Conservation (phyloP, 2,329 filamentous ascomycete genomes). For the Teratosphaeria pseudoeucalypti region DNA sequence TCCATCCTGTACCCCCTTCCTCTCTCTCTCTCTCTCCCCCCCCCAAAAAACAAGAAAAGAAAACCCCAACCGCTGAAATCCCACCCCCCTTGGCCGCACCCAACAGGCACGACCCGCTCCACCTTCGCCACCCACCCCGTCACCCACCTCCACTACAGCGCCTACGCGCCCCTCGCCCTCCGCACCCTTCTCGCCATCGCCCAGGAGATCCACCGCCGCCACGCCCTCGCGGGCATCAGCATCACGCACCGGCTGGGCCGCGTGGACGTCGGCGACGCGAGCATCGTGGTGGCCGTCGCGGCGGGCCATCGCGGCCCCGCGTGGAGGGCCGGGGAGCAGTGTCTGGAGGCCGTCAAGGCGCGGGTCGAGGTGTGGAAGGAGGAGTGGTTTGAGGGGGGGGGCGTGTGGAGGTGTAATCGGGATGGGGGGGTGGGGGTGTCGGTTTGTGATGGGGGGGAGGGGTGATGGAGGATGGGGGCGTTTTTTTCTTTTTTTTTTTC, state of each 20-base stretch:
- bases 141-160: conserved; percentile 62
- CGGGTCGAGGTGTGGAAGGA: conserved; percentile 92
- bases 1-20: too few relatives aligned
- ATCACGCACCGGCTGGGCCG: conserved; percentile 76
- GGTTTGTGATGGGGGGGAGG: conserved; percentile 1
- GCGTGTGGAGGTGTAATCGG: conserved; percentile 77
- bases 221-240: conserved; percentile 61
- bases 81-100: conserved; percentile 8
- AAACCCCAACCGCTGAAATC: conserved; percentile 4
- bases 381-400: conserved; percentile 74
- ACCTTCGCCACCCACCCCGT: conserved; percentile 63
- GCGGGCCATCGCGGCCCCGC: conserved; percentile 73
- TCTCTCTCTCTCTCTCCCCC: too few relatives aligned
- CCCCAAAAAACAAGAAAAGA: too few relatives aligned
- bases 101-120: conserved; percentile 50
- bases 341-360: conserved; percentile 75
- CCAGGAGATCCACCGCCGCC: conserved; percentile 44
- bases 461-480: too few relatives aligned
- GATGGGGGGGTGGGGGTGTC: conserved; percentile 53
- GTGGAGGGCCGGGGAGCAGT: conserved; percentile 82
- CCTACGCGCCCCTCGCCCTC: conserved; percentile 62
- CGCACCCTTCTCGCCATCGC: conserved; percentile 58
- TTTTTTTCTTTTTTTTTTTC: too few relatives aligned
- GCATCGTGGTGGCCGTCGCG: conserved; percentile 79
- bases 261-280: conserved; percentile 86